phyloP scores from a whole-genome alignment of 768 basidiomycete species.

The Russula sp. region DNA sequence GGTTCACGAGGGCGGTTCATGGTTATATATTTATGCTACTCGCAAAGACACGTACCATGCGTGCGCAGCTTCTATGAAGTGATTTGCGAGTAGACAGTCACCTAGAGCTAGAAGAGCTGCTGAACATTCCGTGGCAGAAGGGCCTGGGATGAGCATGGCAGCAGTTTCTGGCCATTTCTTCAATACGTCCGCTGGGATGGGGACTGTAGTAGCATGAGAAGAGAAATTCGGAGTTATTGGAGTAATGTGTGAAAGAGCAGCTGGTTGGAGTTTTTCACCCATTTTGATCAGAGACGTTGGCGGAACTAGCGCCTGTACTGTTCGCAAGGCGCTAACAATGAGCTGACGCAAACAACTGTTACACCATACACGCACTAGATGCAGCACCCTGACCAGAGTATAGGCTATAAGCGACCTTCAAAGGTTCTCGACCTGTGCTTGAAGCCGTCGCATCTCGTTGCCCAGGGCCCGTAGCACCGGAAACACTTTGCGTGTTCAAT shows the following conservation, averaged over 20 bases:
- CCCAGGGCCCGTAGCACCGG: constrained; percentile 15
- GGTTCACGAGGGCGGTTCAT: not conserved
- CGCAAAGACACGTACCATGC: constrained; percentile 56
- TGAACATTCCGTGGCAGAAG: constrained; percentile 58
- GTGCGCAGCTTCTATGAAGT: constrained; percentile 83
- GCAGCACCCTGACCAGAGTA: constrained; percentile 77
- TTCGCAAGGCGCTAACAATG: not conserved
- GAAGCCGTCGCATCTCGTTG: constrained; percentile 23
- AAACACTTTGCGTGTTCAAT: constrained; percentile 40
- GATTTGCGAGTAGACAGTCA: constrained; percentile 64
- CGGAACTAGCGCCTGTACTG: constrained; percentile 11
- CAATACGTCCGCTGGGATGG: constrained; percentile 56
- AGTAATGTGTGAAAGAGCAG: constrained; percentile 28
- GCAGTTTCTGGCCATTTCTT: constrained; percentile 80
- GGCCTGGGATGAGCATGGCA: constrained; percentile 74
- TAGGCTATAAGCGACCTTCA: constrained; percentile 75
- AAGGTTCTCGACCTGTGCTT: constrained; percentile 55
- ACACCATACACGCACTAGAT: constrained; percentile 45
- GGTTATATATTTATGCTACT: not conserved
- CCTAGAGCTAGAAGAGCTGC: constrained; percentile 78
- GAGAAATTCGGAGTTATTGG: constrained; percentile 62
- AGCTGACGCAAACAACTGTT: not conserved
- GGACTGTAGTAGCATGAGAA: constrained; percentile 29
- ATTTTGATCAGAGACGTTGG: constrained; percentile 12
- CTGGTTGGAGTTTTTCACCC: constrained; percentile 13